These are phyloP conservation scores for Coemansia sp. DNA, from an alignment of 192 early-diverging fungal species.

Conservation along the genomic window DNA sequence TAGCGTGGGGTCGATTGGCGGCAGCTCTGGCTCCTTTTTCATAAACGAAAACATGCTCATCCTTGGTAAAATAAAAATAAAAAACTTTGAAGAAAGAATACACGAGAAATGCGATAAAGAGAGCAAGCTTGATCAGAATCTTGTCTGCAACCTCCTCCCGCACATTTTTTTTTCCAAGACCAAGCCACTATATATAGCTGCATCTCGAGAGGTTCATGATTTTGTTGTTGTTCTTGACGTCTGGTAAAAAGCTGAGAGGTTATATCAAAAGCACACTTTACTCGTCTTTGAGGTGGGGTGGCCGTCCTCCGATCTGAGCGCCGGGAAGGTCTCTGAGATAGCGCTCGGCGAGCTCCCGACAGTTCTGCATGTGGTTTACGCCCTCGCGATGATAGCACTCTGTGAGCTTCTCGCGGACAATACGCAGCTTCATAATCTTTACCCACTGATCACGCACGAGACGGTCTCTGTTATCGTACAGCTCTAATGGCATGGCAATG, in stretches of 20 bases:
- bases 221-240: not conserved
- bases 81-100: not conserved
- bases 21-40: slow-evolving; percentile 38
- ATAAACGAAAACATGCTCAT: slow-evolving; percentile 36
- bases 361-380: slow-evolving; percentile 93
- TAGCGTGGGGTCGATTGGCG: slow-evolving; percentile 33
- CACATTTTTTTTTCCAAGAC: not conserved
- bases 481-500: slow-evolving; percentile 22
- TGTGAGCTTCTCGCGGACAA: slow-evolving; percentile 79
- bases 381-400: slow-evolving; percentile 92
- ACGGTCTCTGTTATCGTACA: slow-evolving; percentile 63
- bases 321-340: slow-evolving; percentile 67
- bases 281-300: slow-evolving; percentile 28
- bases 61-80: not conserved
- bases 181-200: not conserved
- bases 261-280: not conserved
- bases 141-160: not conserved
- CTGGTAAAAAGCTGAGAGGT: not conserved
- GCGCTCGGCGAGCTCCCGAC: slow-evolving; percentile 74
- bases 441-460: slow-evolving; percentile 88
- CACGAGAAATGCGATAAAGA: not conserved
- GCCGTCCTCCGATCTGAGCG: slow-evolving; percentile 44
- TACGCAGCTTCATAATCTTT: slow-evolving; percentile 82
- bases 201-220: not conserved
- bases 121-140: not conserved